Evolutionary conservation across 2,329 filamentous ascomycete genomes (phyloP).

Genomic region (Tolypocladium pustulatum): DNA sequence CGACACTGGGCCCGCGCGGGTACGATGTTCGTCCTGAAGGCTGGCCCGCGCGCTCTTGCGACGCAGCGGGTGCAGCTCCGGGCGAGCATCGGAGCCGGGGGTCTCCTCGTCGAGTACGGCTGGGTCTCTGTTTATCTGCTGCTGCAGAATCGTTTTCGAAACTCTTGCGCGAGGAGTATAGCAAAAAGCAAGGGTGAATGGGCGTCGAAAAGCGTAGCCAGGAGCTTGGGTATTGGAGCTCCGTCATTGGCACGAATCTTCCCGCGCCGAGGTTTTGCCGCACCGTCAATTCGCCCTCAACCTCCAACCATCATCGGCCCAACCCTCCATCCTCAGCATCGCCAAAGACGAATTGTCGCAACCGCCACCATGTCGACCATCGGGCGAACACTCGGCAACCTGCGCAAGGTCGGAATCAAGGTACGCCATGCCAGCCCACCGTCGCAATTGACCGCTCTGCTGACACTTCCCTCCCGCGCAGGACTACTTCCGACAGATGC

Average conservation of each 20-base stretch:
- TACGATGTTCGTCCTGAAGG: constrained; percentile 2
- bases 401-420: constrained; percentile 83
- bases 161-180: not conserved
- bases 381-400: constrained; percentile 72
- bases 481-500: constrained; percentile 88
- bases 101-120: not conserved
- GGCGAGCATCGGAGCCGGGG: constrained; percentile 18
- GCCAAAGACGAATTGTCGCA: constrained; percentile 8
- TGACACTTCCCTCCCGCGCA: constrained; percentile 25
- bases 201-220: not conserved
- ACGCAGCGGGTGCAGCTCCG: constrained; percentile 23
- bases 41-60: constrained; percentile 8
- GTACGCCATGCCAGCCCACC: constrained; percentile 32
- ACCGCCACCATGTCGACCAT: constrained; percentile 75
- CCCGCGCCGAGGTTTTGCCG: constrained; percentile 20
- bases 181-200: not conserved
- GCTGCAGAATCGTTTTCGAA: not conserved
- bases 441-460: constrained; percentile 1
- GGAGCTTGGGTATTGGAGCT: not conserved
- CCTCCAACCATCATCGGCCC: constrained; percentile 1
- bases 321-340: constrained; percentile 1
- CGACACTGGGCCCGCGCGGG: constrained; percentile 25
- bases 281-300: constrained; percentile 2
- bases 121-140: not conserved
- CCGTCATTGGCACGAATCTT: not conserved